Evolutionary conservation across 1,139 yeast species (phyloP), one percentile per base, ranked within the genome.

Genomic region (Casaregolazyma lundiana): DNA sequence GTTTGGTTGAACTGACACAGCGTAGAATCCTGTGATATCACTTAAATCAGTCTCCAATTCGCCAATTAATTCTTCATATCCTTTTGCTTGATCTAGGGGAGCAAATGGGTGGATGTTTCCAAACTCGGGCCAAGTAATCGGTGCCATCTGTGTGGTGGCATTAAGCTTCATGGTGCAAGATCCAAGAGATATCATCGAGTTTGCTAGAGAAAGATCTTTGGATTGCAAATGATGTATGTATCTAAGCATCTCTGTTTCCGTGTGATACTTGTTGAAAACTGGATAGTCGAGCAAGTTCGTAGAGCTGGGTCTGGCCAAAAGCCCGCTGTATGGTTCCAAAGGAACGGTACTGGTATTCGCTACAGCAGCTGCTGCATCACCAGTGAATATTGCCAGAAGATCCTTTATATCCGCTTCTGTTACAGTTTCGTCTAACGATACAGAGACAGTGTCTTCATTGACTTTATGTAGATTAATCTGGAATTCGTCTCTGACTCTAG

Each of bases 111-210:
- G 98, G 50, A 92, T 74, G 34, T 80, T 76, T 48, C 81, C 77
- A 66, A 92, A 89, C 53, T 94, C 96, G 22, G 97, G 96, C 83
- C 96, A 89, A 3, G 97, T 84, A 51, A 92, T 76, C 39, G 97
- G 90, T 54, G 80, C 79, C 97, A 92, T 92, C 66, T 88, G 94
- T 13, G 89, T 95, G 2, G 97, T 90, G 45, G 96, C 84, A 63
- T 92, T 92, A 61, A 92, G 76, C 68, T 92, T 92, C 98, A 92
- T 92, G 30, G 98, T 92, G 72, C 98, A 92, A 7, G 96, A 88
- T 30, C 98, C 98, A 55, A 92, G 77, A 36, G 97, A 95, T 53
- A 92, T 92, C 98, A 92, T 92, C 11, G 97, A 86, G 64, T 89
- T 86, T 21, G 97, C 96, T 53, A 92, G 75, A 0, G 97, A 90